Base-by-base conservation (phyloP, 352 stramenopile species). In the Heterotrichella gracilis region DNA sequence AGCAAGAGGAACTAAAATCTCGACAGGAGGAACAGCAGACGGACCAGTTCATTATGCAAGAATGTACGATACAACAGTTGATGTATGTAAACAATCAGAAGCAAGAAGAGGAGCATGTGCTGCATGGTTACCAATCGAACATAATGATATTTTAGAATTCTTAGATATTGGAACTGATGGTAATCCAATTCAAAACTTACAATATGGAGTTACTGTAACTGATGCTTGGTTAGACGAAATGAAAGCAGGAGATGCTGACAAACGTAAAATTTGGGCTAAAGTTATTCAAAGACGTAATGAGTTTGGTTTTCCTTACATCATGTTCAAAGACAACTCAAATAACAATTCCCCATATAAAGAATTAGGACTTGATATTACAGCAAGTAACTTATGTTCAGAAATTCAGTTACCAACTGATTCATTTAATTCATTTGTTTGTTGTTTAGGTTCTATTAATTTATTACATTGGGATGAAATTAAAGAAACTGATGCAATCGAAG, bases 401-500 rank as follows among this genome's bases (percentile, higher is more conserved):
- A 66, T 66, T 66, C 21, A 22, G n/a, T 22, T 66, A 24, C 23
- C 23, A 24, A n/a, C 21, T n/a, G 41, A 66, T 66, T n/a, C 21
- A 66, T 24, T 24, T 66, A 66, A 66, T 66, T 66, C 41, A 24
- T 66, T 66, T 66, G 41, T 66, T 66, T 66, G 41, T 66, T n/a
- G 21, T n/a, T 66, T 66, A 22, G 41, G n/a, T 24, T 66, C 41
- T 66, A 24, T 66, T 24, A 66, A 66, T 66, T 66, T 66, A 66
- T 66, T 66, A 66, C 41, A 66, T 66, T 66, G 41, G 41, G 41
- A 66, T 66, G 41, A 66, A 22, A 66, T 66, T 66, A 66, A 66
- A 66, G 41, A 66, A 66, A 66, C 41, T 66, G 41, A 66, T 22
- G 41, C 41, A 66, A 66, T 66, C 21, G 41, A 66, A 66, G 23